These are phyloP conservation scores for Lasiosphaeria miniovina DNA, from an alignment of 495 filamentous ascomycete species.

Conservation along the genomic window DNA sequence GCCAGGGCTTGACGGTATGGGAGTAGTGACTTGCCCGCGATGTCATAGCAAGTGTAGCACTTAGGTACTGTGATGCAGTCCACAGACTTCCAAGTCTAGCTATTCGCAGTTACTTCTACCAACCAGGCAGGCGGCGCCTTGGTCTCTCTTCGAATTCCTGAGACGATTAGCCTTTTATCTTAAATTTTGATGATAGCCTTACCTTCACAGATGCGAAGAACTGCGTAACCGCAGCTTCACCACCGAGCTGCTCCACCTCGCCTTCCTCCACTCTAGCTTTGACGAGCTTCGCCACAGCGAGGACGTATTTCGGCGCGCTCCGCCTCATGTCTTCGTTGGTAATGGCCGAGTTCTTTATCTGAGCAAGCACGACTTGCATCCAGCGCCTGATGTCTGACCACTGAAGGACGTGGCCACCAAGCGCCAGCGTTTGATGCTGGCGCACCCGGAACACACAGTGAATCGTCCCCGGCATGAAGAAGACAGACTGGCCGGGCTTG, in stretches of 20 bases:
- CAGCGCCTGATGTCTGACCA: slow-evolving; percentile 22
- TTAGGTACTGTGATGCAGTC: slow-evolving; percentile 7
- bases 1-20: slow-evolving; percentile 7
- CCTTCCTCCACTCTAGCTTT: too few species aligned
- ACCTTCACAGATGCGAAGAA: too few species aligned
- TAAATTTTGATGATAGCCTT: too few species aligned
- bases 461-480: slow-evolving; percentile 33
- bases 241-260: too few species aligned
- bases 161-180: neutral
- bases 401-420: slow-evolving; percentile 23
- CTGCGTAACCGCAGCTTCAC: too few species aligned
- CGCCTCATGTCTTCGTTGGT: slow-evolving; percentile 13
- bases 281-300: too few species aligned
- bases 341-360: slow-evolving; percentile 17
- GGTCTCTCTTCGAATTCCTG: neutral
- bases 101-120: neutral
- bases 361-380: slow-evolving; percentile 16
- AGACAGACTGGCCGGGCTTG: slow-evolving; percentile 28
- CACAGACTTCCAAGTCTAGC: neutral
- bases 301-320: too few species aligned
- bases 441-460: slow-evolving; percentile 34
- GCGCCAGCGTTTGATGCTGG: slow-evolving; percentile 17
- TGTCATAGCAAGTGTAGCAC: slow-evolving; percentile 4
- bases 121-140: neutral
- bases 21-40: slow-evolving; percentile 8